Percentiles rank a stretch among this genome's conserved stretches.
Conservation (phyloP, 106 monocot species). For the Iris macrosiphon region DNA sequence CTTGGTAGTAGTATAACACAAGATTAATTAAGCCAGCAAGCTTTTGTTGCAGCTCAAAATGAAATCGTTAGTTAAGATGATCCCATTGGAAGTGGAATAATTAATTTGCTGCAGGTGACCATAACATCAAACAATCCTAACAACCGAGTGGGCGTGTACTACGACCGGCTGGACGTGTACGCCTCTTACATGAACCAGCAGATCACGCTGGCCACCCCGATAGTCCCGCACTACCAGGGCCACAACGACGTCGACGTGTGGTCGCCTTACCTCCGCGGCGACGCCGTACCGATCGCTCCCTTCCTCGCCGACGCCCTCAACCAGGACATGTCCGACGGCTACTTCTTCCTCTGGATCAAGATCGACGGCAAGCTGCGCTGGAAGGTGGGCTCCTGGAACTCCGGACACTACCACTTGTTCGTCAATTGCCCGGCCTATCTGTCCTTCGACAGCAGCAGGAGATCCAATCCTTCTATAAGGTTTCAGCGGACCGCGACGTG, state of each 20-base stretch:
- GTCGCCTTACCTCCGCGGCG: constrained; percentile 28
- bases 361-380: constrained; percentile 24
- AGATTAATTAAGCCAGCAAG: too few relatives aligned
- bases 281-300: constrained; percentile 10
- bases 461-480: background rate
- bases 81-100: too few relatives aligned
- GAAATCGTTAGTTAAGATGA: too few relatives aligned
- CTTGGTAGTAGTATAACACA: too few relatives aligned
- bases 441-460: background rate
- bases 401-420: constrained; percentile 25
- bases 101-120: constrained; percentile 9
- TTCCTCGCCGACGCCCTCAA: constrained; percentile 3
- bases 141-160: constrained; percentile 2
- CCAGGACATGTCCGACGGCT: constrained; percentile 26
- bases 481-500: constrained; percentile 26
- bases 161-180: background rate
- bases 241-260: constrained; percentile 22
- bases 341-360: constrained; percentile 18
- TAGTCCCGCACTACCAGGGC: constrained; percentile 20
- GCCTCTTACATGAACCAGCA: constrained; percentile 5
- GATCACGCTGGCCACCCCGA: background rate
- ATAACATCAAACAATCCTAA: constrained; percentile 3
- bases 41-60: too few relatives aligned
- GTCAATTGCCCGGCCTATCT: constrained; percentile 27
- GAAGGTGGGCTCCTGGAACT: constrained; percentile 42